phyloP scores from a whole-genome alignment of 2,329 filamentous ascomycete genomes.

The Trichoderma endophyticum region DNA sequence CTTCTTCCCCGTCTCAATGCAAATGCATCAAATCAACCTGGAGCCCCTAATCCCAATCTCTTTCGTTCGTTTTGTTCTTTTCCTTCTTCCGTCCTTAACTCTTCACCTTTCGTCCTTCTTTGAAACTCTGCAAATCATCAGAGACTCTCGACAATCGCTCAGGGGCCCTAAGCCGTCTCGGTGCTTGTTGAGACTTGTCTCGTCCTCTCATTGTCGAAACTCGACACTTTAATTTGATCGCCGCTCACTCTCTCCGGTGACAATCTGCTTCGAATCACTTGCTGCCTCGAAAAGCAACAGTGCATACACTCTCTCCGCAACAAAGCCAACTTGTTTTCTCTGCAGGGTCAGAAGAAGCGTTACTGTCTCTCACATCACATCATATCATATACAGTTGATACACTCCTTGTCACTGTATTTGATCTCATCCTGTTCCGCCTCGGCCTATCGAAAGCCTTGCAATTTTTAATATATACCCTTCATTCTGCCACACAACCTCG shows the following conservation, averaged over 20 bases:
- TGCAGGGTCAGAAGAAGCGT: constrained; percentile 16
- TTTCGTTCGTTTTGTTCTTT: not conserved
- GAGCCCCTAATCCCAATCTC: constrained; percentile 16
- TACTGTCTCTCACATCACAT: not conserved
- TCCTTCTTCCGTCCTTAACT: not conserved
- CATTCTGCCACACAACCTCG: not conserved
- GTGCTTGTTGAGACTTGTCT: constrained; percentile 14
- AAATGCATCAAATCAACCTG: constrained; percentile 15
- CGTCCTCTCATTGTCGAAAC: constrained; percentile 17
- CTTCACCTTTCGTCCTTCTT: constrained; percentile 6
- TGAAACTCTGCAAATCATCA: constrained; percentile 1
- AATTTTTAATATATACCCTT: not conserved
- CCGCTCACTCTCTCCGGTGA: constrained; percentile 14
- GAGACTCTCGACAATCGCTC: constrained; percentile 12
- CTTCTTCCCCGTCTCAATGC: constrained; percentile 8
- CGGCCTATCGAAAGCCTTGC: not conserved
- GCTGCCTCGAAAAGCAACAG: not conserved
- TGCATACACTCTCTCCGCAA: not conserved
- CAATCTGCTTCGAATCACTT: not conserved
- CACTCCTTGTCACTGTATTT: not conserved
- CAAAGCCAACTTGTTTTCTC: not conserved
- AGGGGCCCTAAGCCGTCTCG: constrained; percentile 15
- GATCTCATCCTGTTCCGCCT: not conserved
- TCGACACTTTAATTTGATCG: not conserved
- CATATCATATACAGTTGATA: not conserved